phyloP scores from a whole-genome alignment of 192 early-diverging fungal genomes.

The Coemansia sp. region DNA sequence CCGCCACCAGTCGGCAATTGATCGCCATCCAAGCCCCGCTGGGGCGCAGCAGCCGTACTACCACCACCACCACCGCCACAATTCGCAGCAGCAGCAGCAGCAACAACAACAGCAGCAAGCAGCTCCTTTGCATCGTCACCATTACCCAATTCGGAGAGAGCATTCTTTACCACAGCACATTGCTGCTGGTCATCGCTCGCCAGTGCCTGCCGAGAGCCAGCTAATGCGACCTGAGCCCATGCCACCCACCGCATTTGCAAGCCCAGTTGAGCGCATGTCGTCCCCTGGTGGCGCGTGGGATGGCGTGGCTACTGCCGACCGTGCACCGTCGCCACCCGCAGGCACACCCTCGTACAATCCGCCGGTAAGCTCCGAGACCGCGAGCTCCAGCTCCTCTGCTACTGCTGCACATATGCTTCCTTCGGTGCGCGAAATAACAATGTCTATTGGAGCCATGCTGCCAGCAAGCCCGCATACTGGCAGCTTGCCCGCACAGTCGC shows the following conservation, averaged over 20 bases:
- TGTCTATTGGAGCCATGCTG: conserved; percentile 37
- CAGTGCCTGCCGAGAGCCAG: conserved; percentile 2
- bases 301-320: conserved; percentile 5
- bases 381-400: conserved; percentile 18
- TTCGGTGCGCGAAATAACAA: conserved; percentile 49
- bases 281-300: conserved; percentile 22
- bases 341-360: conserved; percentile 3
- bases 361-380: conserved; percentile 9
- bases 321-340: conserved; percentile 9
- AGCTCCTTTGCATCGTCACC: background rate
- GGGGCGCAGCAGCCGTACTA: conserved; percentile 4
- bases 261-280: conserved; percentile 16
- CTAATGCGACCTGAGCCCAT: background rate
- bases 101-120: conserved; percentile 11
- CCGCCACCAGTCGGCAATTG: background rate
- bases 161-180: conserved; percentile 15
- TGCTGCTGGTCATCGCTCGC: conserved; percentile 4
- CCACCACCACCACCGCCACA: conserved; percentile 12
- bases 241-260: conserved; percentile 9
- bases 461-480: conserved; percentile 23
- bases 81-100: conserved; percentile 12
- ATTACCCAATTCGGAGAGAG: conserved; percentile 20
- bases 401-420: conserved; percentile 30
- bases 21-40: background rate
- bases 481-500: background rate